Evolutionary conservation across 225 moss, liverwort and hornwort species (phyloP), one percentile per base, ranked within the genome.

Genomic region (Pseudisothecium myosuroides): DNA sequence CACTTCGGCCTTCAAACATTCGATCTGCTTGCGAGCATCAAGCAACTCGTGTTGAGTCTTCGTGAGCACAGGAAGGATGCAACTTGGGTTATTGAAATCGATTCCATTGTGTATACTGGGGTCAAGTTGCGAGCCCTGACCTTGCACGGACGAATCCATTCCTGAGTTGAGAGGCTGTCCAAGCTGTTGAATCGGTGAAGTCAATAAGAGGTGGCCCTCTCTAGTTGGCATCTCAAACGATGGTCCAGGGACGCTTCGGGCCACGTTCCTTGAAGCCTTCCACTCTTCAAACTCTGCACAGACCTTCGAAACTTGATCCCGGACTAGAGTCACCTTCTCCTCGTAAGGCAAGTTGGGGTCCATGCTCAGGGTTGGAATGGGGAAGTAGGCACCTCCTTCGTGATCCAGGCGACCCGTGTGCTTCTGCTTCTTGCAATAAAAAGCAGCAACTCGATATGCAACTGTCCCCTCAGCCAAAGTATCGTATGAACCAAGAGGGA

Each of bases 381-480:
- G 10, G 11, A 79, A 79, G 58, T 4, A 58, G 10, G 16, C 79
- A 11, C 79, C 58, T 58, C 79, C 58, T 79, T 58, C 79, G 1
- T 58, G 79, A 27, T 79, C 39, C 7, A 79, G 3, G 4, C 17
- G 79, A 27, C n/a, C 27, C 12, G 24, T 19, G 11, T 58, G 58
- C 39, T 18, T 7, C 4, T 1, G 58, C 58, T 79, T 79, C 2
- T 39, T 58, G 17, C 79, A 79, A 58, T 79, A 58, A 39, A 79
- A 58, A 58, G 58, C 58, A 58, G 27, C 58, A 79, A 79, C 58
- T 79, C 5, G 39, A 79, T 79, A 58, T 17, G 17, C 79, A 58
- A 39, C 39, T 58, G 17, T 17, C 1, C 0, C 56, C 17, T 79
- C 27, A 11, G 4, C 27, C 0, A 0, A 4, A 1, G n/a, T 79